Evolutionary conservation across 163 green algal genomes (phyloP), one percentile per base, ranked within the genome.

Genomic region (Volvox carteri): DNA sequence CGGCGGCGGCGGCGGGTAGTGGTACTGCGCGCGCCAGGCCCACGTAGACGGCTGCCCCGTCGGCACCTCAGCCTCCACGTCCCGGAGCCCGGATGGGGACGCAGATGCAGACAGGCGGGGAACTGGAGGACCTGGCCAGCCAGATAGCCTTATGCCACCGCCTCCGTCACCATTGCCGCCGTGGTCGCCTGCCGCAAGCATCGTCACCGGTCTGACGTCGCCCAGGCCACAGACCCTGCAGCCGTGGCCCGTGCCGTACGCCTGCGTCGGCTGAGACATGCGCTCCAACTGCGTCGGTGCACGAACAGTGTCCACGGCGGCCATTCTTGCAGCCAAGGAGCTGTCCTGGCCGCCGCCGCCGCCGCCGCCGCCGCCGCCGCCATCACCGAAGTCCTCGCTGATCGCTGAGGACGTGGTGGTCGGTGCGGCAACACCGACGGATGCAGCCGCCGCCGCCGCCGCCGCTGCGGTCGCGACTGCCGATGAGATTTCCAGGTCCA

Each of bases 401-500:
- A n/a, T n/a, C n/a, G n/a, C n/a, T n/a, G n/a, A n/a, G n/a, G n/a
- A n/a, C n/a, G n/a, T 44, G 2, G 28, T 44, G 23, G 44, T 33
- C 46, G 48, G 30, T 2, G 48, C 46, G 11, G 75, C n/a, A 52
- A 30, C 42, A 25, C 25, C 23, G 21, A 7, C 23, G 44, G 25
- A 1, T 0, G 44, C 42, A 8, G 12, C 14, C 18, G 44, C 30
- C 9, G 46, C n/a, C 2, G 77, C 54, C 4, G 35, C 35, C 19
- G 35, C 77, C 19, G 77, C 28, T 39, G 50, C 54, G 46, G 48
- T 19, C 19, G 52, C 54, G 0, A 56, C 33, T 1, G 77, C 77
- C 2, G 77, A 33, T 11, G 50, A 73, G 8, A 85, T 25, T 52
- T 85, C 35, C 35, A 85, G 35, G 25, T 73, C 52, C 19, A 85